These are phyloP conservation scores for Groenewaldozyma sp. DNA, from an alignment of 1,139 yeast species.

Conservation along the genomic window DNA sequence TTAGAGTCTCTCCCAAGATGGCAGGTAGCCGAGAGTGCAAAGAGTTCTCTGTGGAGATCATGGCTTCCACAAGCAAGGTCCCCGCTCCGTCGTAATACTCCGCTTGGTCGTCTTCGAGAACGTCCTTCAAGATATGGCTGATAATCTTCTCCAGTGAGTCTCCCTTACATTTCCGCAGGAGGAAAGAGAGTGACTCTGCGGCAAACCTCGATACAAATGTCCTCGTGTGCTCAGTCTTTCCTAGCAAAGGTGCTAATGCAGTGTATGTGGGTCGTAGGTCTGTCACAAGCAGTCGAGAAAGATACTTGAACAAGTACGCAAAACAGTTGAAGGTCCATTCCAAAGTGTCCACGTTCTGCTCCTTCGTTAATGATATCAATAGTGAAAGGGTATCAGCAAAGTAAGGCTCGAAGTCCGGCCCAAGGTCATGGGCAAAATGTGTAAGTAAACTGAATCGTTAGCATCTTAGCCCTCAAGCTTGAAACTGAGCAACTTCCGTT, in stretches of 20 bases:
- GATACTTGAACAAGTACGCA: constrained; percentile 83
- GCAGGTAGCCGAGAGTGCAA: constrained; percentile 61
- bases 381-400: constrained; percentile 46
- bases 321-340: constrained; percentile 81
- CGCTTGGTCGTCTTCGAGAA: constrained; percentile 32
- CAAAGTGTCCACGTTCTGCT: constrained; percentile 46
- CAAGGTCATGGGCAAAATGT: constrained; percentile 86
- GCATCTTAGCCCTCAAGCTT: neutral
- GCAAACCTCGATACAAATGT: constrained; percentile 71
- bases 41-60: constrained; percentile 60
- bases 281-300: constrained; percentile 51
- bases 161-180: constrained; percentile 58
- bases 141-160: constrained; percentile 43
- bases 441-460: constrained; percentile 40
- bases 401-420: constrained; percentile 76
- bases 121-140: constrained; percentile 42
- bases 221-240: constrained; percentile 36
- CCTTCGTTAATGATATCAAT: constrained; percentile 44
- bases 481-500: neutral
- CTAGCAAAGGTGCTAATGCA: constrained; percentile 54
- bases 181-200: constrained; percentile 82
- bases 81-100: constrained; percentile 50
- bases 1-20: constrained; percentile 37
- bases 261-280: constrained; percentile 64
- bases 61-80: constrained; percentile 60